Evolutionary conservation across 2,329 filamentous ascomycete genomes (phyloP).

Genomic region (Dothidotthia symphoricarpi): DNA sequence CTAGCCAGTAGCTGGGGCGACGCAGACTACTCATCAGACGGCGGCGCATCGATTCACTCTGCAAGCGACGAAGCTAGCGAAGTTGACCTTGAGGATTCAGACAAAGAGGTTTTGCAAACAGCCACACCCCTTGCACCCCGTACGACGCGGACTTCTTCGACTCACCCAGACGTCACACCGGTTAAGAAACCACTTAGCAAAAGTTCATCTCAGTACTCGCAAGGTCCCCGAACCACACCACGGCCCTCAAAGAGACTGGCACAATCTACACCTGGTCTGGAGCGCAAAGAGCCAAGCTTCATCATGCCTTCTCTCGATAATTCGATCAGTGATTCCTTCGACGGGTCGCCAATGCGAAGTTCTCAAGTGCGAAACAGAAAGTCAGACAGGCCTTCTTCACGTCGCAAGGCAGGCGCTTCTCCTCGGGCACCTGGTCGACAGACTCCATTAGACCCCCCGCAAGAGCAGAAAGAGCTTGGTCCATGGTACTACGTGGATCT

Average conservation of each 20-base stretch:
- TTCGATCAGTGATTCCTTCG: constrained; percentile 16
- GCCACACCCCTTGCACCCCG: constrained; percentile 13
- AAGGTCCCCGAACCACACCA: background rate
- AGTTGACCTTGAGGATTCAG: constrained; percentile 20
- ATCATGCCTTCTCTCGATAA: constrained; percentile 44
- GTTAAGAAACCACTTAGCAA: constrained; percentile 14
- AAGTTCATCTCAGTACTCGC: background rate
- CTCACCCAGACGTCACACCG: too few relatives aligned
- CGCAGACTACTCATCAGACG: constrained; percentile 30
- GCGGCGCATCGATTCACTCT: constrained; percentile 25
- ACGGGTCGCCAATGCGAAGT: constrained; percentile 21
- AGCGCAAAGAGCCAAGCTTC: constrained; percentile 41
- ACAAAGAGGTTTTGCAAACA: constrained; percentile 16
- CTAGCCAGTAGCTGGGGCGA: constrained; percentile 39
- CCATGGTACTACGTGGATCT: constrained; percentile 26
- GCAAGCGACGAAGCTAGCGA: constrained; percentile 27
- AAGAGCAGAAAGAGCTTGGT: constrained; percentile 13
- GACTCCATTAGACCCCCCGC: background rate
- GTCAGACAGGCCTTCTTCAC: constrained; percentile 5
- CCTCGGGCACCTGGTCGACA: constrained; percentile 6
- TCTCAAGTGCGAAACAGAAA: constrained; percentile 21
- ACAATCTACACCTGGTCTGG: constrained; percentile 10
- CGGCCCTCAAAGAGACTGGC: constrained; percentile 9
- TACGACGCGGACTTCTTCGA: constrained; percentile 13
- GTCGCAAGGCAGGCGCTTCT: constrained; percentile 4